Evolutionary conservation across 2,329 filamentous ascomycete genomes (phyloP), one percentile per base, ranked within the genome.

Genomic region (Chrysoporthe cubensis): DNA sequence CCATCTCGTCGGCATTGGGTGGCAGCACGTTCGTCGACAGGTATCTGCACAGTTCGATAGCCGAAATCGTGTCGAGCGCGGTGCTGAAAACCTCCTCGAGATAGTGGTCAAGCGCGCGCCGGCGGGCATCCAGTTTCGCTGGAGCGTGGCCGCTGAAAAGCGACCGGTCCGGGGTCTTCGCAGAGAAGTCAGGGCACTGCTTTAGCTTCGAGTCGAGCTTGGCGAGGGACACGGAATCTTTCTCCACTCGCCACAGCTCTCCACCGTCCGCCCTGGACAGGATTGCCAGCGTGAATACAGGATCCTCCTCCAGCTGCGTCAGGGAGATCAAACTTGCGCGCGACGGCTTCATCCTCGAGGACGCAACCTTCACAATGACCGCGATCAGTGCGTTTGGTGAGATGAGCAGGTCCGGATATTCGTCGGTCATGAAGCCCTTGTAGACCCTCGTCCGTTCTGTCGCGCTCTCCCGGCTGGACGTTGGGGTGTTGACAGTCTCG

Each of bases 211-310:
- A 87, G 76, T 98, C 95, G 46, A 99, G 84, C 71, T 90, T 89
- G n/a, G 88, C 86, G 40, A 99, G 82, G 40, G 95, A 93, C 16
- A 87, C 82, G 3, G 92, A 91, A 70, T 97, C 93, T 79, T 99
- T 99, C 79, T 99, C 96, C 7, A 97, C 88, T 42, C 95, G 89
- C 95, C 96, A 98, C 13, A 99, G 83, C 77, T 98, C 95, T 66
- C 86, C 87, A 3, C 87, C 83, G 70, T 93, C 89, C 0, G 89
- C 90, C 65, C 94, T 89, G 11, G 91, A 91, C 73, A 93, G 91
- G 46, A 99, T 83, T 21, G 94, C 94, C 64, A 99, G 83, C 0
- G 94, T 97, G 75, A 98, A 97, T 0, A 98, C 95, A 0, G 94
- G 93, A 73, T 97, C 94, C 75, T 97, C 95, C 67, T 97, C 94